Evolutionary conservation across 2,329 filamentous ascomycete species (phyloP), one percentile per base, ranked within the genome.

Genomic region (Knufia petricola): DNA sequence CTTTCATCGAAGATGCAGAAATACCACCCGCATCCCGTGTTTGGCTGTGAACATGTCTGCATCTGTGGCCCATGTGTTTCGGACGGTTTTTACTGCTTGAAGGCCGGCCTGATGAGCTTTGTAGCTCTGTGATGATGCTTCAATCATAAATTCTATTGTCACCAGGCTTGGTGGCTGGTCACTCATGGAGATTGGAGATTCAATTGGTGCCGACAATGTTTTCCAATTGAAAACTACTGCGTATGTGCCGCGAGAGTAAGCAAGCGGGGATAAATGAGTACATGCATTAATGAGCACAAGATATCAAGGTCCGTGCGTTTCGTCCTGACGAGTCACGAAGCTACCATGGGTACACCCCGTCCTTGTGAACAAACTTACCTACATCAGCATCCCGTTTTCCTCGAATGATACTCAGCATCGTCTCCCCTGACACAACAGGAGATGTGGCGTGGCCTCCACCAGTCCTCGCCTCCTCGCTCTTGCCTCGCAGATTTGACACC

Each of bases 351-450:
- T 51, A 50, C 2, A 56, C 31, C 1, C 52, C 50, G 28, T 54
- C 48, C 32, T 49, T 51, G 23, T 43, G 21, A 9, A 56, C 26
- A 30, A 54, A 42, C 32, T 47, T 45, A 3, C 70, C 70, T 21
- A 60, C 61, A 55, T 73, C 65, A 1, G 46, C 58, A 61, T 73
- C 69, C 30, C 65, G 56, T 46, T 60, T 50, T 0, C 70, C 70
- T 48, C 71, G 64, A 4, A 73, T 53, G 0, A 73, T 68, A 44
- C 60, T 57, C 36, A 59, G 58, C 12, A 72, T 59, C n/a, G 71
- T 64, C 32, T 59, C 54, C 1, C 65, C 70, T 3, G 65, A 68
- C n/a, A 65, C 50, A 2, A 48, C 49, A 0, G 69, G 65, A 56
- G 70, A 39, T 21, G 46, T 43, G 3, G 52, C 50, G 13, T 42